Percentiles rank a stretch among this genome's conserved stretches.
Conservation (phyloP, 2,329 filamentous ascomycete species). For the Ophiocordyceps robertsii region DNA sequence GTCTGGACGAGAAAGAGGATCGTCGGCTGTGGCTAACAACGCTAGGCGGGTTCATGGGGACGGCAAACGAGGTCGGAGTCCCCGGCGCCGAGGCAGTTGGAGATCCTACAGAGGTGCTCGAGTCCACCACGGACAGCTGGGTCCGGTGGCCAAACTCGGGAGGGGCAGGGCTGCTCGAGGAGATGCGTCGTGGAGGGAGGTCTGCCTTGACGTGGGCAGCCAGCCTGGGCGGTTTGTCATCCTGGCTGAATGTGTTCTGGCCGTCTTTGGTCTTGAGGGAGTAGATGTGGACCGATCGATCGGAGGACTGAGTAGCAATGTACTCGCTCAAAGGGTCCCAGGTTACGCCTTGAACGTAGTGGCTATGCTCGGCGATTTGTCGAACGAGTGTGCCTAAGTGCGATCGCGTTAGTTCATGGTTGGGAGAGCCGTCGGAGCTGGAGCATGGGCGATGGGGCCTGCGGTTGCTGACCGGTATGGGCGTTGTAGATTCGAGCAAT, state of each 20-base stretch:
- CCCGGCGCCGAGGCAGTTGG: slow-evolving; percentile 84
- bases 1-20: slow-evolving; percentile 82
- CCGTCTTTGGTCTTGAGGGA: slow-evolving; percentile 93
- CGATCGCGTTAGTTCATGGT: slow-evolving; percentile 1
- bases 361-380: slow-evolving; percentile 93
- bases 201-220: slow-evolving; percentile 73
- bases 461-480: slow-evolving; percentile 53
- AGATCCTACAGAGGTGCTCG: slow-evolving; percentile 51
- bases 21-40: slow-evolving; percentile 81
- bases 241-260: slow-evolving; percentile 64
- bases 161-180: slow-evolving; percentile 83
- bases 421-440: background rate
- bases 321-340: slow-evolving; percentile 99
- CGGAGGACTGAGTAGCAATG: slow-evolving; percentile 94
- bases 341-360: slow-evolving; percentile 95
- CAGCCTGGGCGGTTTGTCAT: slow-evolving; percentile 62
- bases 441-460: background rate
- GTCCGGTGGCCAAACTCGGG: slow-evolving; percentile 62
- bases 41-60: slow-evolving; percentile 92
- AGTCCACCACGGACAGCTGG: slow-evolving; percentile 44
- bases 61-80: slow-evolving; percentile 74
- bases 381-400: slow-evolving; percentile 51
- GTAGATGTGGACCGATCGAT: slow-evolving; percentile 96
- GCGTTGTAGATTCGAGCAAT: slow-evolving; percentile 95
- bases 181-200: slow-evolving; percentile 78